These are phyloP conservation scores for Gonium pectorale DNA, from an alignment of 139 green algal genomes.

Conservation along the genomic window DNA sequence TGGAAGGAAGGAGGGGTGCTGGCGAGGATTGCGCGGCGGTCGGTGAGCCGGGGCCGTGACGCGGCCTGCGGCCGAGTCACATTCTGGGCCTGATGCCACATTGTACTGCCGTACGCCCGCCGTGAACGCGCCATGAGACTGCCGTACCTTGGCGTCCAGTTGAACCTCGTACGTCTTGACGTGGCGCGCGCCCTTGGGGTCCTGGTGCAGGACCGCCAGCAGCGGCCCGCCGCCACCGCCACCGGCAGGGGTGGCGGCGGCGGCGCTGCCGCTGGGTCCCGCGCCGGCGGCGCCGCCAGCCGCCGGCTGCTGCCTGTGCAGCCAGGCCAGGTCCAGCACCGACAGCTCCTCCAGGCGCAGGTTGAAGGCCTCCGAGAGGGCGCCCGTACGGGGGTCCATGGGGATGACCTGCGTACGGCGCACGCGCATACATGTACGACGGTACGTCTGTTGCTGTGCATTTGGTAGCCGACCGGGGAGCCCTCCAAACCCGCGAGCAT, in stretches of 20 bases:
- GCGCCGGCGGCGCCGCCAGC: not conserved
- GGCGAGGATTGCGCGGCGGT: no score
- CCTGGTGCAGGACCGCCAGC: constrained; percentile 94
- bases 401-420: constrained; percentile 85
- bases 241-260: not conserved
- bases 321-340: constrained; percentile 39
- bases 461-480: no score
- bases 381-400: constrained; percentile 66
- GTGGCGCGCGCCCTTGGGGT: constrained; percentile 89
- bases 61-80: no score
- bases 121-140: no score
- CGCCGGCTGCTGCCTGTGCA: constrained; percentile 29
- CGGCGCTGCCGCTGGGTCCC: not conserved
- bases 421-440: no score
- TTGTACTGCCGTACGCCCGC: no score
- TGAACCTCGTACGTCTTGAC: constrained; percentile 76
- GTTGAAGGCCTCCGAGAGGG: constrained; percentile 89
- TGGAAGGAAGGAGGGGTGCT: no score
- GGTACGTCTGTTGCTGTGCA: no score
- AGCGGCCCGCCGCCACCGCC: constrained; percentile 56
- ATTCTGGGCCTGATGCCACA: no score
- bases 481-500: no score
- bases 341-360: constrained; percentile 88
- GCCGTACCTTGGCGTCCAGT: constrained; percentile 10
- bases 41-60: no score